Evolutionary conservation across 129 eudicot genomes (phyloP).

Genomic region (Smallanthus sonchifolius): DNA sequence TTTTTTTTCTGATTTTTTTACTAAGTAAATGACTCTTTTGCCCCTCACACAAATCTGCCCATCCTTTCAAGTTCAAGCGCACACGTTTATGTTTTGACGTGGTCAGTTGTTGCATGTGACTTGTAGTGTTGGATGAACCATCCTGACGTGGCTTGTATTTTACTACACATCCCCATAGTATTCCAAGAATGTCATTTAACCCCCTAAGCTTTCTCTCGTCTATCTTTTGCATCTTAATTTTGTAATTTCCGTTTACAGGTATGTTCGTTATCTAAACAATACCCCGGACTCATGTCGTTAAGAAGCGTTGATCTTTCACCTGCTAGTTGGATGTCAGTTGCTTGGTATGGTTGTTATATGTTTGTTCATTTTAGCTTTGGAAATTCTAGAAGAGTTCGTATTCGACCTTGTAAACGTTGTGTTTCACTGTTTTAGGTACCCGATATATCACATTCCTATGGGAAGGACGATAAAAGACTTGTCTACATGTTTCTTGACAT

Average conservation of each 20-base stretch:
- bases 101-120: slow-evolving; percentile 29
- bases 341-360: slow-evolving; percentile 41
- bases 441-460: slow-evolving; percentile 96
- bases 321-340: slow-evolving; percentile 80
- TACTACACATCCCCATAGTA: slow-evolving; percentile 3
- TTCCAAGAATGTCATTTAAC: slow-evolving; percentile 3
- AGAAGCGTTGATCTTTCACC: slow-evolving; percentile 79
- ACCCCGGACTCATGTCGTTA: slow-evolving; percentile 68
- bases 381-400: not conserved
- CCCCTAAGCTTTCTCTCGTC: not conserved
- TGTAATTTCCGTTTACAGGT: slow-evolving; percentile 36
- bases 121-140: slow-evolving; percentile 16
- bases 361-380: not conserved
- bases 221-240: not conserved
- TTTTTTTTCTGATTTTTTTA: not conserved
- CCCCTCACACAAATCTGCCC: slow-evolving; percentile 19
- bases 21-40: slow-evolving; percentile 12
- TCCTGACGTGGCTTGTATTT: slow-evolving; percentile 20
- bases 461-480: slow-evolving; percentile 88
- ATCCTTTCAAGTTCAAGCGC: slow-evolving; percentile 4
- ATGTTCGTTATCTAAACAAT: slow-evolving; percentile 45
- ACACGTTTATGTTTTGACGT: slow-evolving; percentile 35
- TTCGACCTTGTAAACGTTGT: not conserved
- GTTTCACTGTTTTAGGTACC: slow-evolving; percentile 62
- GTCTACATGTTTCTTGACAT: slow-evolving; percentile 88